Evolutionary conservation across 441 rosid genomes (phyloP).

Genomic region (Populus hybrid): DNA sequence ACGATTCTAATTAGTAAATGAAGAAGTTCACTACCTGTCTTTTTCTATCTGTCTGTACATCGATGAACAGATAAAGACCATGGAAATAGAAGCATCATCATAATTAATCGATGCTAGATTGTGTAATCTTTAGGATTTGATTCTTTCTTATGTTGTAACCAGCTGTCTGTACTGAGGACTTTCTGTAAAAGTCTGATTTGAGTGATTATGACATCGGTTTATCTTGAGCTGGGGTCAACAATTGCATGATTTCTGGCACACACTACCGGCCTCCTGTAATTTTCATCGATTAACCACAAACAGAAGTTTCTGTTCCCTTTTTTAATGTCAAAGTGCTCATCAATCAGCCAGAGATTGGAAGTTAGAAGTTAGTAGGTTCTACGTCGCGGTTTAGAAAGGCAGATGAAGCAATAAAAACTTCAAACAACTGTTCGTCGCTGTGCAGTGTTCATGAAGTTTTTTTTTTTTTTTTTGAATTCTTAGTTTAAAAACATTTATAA

Average conservation of each 20-base stretch:
- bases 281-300: conserved; percentile 27
- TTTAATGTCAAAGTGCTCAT: conserved; percentile 10
- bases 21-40: conserved; percentile 3
- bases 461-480: too few species aligned
- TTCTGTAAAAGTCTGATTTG: conserved; percentile 38
- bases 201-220: conserved; percentile 53
- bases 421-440: too few species aligned
- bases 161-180: conserved; percentile 54
- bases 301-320: conserved; percentile 30
- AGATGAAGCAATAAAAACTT: too few species aligned
- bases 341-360: conserved; percentile 24
- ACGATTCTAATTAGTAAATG: conserved; percentile 29
- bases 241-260: conserved; percentile 46
- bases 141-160: conserved; percentile 53
- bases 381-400: neutral
- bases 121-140: conserved; percentile 46
- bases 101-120: conserved; percentile 37
- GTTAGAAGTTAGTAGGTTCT: conserved; percentile 12
- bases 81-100: conserved; percentile 26
- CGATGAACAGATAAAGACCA: neutral
- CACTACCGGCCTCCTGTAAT: conserved; percentile 19
- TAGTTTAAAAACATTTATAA: too few species aligned
- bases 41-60: conserved; percentile 16
- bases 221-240: conserved; percentile 34
- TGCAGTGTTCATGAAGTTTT: conserved; percentile 7